Conservation (phyloP, 1,139 yeast species). For the Nadsonia commutata region DNA sequence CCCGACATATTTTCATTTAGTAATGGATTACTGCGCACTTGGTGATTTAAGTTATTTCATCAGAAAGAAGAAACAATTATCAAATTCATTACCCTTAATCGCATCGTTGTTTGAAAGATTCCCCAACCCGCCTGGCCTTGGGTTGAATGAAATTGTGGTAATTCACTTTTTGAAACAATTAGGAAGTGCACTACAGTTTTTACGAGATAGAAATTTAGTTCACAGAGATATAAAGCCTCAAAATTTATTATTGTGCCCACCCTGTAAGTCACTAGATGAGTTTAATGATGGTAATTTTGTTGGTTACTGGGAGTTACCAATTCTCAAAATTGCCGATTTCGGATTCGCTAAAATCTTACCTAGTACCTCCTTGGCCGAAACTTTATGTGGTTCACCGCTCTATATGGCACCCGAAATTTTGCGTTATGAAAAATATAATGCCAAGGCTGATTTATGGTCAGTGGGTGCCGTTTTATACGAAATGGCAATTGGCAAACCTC, state of each 20-base stretch:
- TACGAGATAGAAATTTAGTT: constrained; percentile 70
- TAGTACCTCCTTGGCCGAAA: constrained; percentile 86
- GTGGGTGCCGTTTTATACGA: constrained; percentile 93
- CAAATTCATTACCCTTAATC: constrained; percentile 64
- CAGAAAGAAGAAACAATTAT: constrained; percentile 56
- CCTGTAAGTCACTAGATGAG: constrained; percentile 44
- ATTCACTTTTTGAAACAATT: constrained; percentile 78
- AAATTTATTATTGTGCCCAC: constrained; percentile 69
- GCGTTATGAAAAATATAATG: constrained; percentile 87
- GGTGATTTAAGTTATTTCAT: constrained; percentile 88
- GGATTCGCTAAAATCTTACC: constrained; percentile 95
- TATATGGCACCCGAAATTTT: constrained; percentile 98
- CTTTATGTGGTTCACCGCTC: constrained; percentile 90
- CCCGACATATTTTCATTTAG: constrained; percentile 62
- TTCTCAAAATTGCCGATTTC: constrained; percentile 87
- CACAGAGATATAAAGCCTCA: constrained; percentile 95
- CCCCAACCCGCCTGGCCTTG: constrained; percentile 66
- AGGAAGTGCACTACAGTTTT: constrained; percentile 67
- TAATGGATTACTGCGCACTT: constrained; percentile 95
- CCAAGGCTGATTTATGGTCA: constrained; percentile 95
- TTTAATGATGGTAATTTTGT: constrained; percentile 46
- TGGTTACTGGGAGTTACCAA: constrained; percentile 80
- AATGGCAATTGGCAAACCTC: constrained; percentile 91
- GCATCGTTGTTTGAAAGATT: constrained; percentile 62
- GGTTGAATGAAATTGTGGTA: constrained; percentile 65